phyloP scores from a whole-genome alignment of 495 filamentous ascomycete genomes.

The Cudoniella acicularis region DNA sequence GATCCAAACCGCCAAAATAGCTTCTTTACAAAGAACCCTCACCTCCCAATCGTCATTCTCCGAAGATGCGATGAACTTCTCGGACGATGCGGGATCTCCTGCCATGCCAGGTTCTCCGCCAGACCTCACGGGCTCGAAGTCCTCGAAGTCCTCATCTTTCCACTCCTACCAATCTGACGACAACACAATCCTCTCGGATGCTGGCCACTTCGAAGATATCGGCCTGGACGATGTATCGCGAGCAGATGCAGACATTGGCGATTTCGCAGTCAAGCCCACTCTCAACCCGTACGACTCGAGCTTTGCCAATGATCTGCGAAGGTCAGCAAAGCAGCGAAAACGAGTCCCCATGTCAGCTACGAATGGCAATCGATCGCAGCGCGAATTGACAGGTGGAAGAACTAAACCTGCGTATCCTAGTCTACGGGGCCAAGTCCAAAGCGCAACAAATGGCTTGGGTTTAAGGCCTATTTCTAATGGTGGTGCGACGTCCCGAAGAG shows the following conservation, averaged over 20 bases:
- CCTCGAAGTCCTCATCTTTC: constrained; percentile 81
- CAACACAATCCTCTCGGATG: constrained; percentile 50
- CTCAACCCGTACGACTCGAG: constrained; percentile 38
- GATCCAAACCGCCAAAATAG: constrained; percentile 25
- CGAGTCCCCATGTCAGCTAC: constrained; percentile 20
- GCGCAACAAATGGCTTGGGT: constrained; percentile 19
- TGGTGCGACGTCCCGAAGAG: constrained; percentile 13
- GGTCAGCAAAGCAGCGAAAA: constrained; percentile 24
- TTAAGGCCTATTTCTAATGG: constrained; percentile 26
- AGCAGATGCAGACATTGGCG: constrained; percentile 34
- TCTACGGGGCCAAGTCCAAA: constrained; percentile 19
- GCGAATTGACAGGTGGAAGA: constrained; percentile 29
- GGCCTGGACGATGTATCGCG: constrained; percentile 68
- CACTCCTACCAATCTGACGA: constrained; percentile 71
- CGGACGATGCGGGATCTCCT: constrained; percentile 37
- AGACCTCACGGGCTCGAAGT: constrained; percentile 79
- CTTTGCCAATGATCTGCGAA: constrained; percentile 33
- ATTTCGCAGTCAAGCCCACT: constrained; percentile 45
- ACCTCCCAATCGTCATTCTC: constrained; percentile 14
- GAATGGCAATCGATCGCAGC: constrained; percentile 22
- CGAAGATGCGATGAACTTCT: constrained; percentile 56
- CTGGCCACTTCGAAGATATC: constrained; percentile 89
- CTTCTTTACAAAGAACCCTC: constrained; percentile 19
- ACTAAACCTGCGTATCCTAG: constrained; percentile 21
- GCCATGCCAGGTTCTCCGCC: constrained; percentile 74